phyloP scores from a whole-genome alignment of 441 rosid genomes.

The Bruguiera hainesii region DNA sequence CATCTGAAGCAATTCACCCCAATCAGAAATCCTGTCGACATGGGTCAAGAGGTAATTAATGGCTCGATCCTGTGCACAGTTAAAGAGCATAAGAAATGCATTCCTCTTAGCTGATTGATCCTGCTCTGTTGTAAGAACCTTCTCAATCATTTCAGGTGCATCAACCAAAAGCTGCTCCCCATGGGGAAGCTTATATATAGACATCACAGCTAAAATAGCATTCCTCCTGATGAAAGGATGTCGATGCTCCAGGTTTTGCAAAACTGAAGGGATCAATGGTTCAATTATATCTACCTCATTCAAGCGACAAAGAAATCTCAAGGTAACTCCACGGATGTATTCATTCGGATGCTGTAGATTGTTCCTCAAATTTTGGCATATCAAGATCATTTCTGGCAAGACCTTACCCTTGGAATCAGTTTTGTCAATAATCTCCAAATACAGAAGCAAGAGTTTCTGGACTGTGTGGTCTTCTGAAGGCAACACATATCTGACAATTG shows the following conservation, averaged over 20 bases:
- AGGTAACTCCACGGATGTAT: constrained; percentile 77
- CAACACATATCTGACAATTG: constrained; percentile 76
- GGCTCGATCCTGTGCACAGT: constrained; percentile 80
- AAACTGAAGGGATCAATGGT: constrained; percentile 74
- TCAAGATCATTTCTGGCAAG: constrained; percentile 76
- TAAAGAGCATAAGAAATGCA: constrained; percentile 93
- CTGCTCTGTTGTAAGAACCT: constrained; percentile 67
- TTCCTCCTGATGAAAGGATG: constrained; percentile 70
- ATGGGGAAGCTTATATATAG: constrained; percentile 67
- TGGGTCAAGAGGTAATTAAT: constrained; percentile 65
- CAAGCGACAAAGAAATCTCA: constrained; percentile 73
- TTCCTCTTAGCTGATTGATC: constrained; percentile 84
- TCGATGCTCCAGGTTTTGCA: constrained; percentile 69
- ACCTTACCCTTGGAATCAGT: constrained; percentile 60
- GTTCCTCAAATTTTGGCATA: constrained; percentile 76
- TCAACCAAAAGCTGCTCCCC: constrained; percentile 76
- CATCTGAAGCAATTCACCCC: constrained; percentile 94
- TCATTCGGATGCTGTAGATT: constrained; percentile 89
- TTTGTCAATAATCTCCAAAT: constrained; percentile 73
- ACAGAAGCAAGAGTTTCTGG: constrained; percentile 66
- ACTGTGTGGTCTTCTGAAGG: constrained; percentile 76
- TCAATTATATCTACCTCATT: constrained; percentile 71
- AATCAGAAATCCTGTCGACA: constrained; percentile 73
- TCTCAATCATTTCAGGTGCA: constrained; percentile 82
- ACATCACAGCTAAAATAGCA: constrained; percentile 77